Base-by-base conservation (phyloP, 371 early-diverging fungal species). In the Syncephalastrum racemosum region DNA sequence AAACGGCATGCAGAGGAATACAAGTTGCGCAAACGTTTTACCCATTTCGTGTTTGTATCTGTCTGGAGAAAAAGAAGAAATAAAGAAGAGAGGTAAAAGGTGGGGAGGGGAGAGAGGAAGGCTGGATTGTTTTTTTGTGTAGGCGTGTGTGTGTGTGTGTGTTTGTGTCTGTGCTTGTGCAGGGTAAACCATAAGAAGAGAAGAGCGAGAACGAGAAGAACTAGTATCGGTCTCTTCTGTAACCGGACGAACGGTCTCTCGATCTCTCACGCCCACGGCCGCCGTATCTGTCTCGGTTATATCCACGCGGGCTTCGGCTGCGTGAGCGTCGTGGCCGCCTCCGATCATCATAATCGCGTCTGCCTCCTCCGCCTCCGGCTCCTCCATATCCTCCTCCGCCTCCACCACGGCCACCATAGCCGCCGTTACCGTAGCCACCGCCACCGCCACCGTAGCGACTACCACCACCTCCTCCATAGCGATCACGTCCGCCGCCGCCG, bases 141-240 rank as follows among this genome's bases (percentile, higher is more conserved):
- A 15, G 16, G 46, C 22, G 46, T 22, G 16, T 19, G 46, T 22
- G 22, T 4, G n/a, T 44, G 16, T 2, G 44, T 45, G 46, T 22
- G 16, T 6, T 45, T 19, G 22, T 10, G 46, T 15, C 14, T 31
- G 36, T 31, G 41, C 50, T 40, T 54, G 24, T 60, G 19, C n/a
- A 27, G 19, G 39, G 13, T 31, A 18, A 46, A 40, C 39, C 20
- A 59, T 31, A 12, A 36, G 6, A 54, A 52, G 18, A 44, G 14
- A 23, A 15, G n/a, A 51, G 39, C 27, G 19, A 51, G 31, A n/a
- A n/a, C n/a, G n/a, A 24, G 31, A 51, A 23, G 14, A 15, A 46
- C 39, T 25, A 53, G 82, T 71, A 91, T 87, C 71, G 82, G 72
- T 70, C 77, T 81, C 72, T 73, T 67, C 63, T 64, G 58, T 65